These are phyloP conservation scores for Diaporthe citriasiana DNA, from an alignment of 2,329 filamentous ascomycete species.

Conservation along the genomic window DNA sequence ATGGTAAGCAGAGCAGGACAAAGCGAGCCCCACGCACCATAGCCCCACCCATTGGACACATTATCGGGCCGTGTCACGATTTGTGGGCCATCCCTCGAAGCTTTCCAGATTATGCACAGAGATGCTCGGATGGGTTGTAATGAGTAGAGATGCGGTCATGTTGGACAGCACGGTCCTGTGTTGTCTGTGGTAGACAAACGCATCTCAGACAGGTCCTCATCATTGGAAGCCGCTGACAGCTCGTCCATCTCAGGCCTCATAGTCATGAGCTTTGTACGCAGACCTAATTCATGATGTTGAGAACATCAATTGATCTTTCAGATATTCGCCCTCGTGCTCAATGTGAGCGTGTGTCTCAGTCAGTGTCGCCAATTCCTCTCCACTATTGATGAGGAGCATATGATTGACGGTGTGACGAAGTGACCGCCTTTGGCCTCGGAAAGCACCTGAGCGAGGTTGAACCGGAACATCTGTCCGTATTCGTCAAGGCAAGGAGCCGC, in stretches of 20 bases:
- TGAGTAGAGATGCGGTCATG: background rate
- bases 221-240: background rate
- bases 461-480: background rate
- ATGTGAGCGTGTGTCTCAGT: constrained; percentile 24
- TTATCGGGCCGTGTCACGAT: background rate
- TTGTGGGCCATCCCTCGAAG: too few species aligned
- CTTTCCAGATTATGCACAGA: background rate
- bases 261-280: constrained; percentile 29
- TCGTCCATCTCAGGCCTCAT: background rate
- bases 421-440: constrained; percentile 23
- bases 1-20: constrained; percentile 22
- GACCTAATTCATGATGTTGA: background rate
- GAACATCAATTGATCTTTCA: constrained; percentile 5
- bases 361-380: background rate
- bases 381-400: background rate
- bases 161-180: background rate
- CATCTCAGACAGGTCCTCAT: too few species aligned
- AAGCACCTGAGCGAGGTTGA: constrained; percentile 12
- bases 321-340: constrained; percentile 30
- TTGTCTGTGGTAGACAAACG: background rate
- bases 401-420: background rate
- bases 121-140: background rate
- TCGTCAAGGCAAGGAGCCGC: constrained; percentile 21
- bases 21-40: background rate
- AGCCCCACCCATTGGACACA: background rate